phyloP scores from a whole-genome alignment of 345 rosid species.

The Salix brachista region DNA sequence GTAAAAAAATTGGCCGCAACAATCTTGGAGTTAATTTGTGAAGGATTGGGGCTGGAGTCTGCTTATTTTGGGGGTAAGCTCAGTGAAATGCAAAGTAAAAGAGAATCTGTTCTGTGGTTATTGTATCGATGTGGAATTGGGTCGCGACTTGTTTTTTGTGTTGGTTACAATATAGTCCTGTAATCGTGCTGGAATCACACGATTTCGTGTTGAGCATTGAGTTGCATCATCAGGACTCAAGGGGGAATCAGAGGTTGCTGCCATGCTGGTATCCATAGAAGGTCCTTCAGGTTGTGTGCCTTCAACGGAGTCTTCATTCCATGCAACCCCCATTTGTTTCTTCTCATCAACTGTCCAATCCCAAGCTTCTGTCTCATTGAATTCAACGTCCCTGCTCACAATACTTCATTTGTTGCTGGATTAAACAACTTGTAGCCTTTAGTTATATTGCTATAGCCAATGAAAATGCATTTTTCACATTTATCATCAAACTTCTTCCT shows the following conservation, averaged over 20 bases:
- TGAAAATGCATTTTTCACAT: not conserved
- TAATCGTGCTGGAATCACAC: no score
- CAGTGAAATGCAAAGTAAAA: not conserved
- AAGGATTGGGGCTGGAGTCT: not conserved
- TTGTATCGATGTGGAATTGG: not conserved
- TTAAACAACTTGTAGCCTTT: not conserved
- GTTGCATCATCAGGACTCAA: not conserved
- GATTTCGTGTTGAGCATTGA: not conserved
- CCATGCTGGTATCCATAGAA: not conserved
- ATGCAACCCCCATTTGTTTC: not conserved
- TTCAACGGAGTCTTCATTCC: not conserved
- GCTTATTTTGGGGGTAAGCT: not conserved
- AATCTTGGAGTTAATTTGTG: no score
- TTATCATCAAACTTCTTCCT: not conserved
- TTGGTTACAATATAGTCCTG: not conserved
- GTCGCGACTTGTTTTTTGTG: not conserved
- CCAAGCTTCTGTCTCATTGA: not conserved
- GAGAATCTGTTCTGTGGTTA: not conserved
- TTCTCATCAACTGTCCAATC: not conserved
- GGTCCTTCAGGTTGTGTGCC: not conserved
- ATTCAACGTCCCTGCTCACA: not conserved
- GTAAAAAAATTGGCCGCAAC: slow-evolving; percentile 3
- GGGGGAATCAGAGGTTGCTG: not conserved
- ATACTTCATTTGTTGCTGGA: no score
- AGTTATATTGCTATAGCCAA: not conserved